A percentile compares a stretch with the other conserved stretches of the same genome.
These are phyloP conservation scores for Lodderomyces orthopsilosis DNA, from an alignment of 1,139 yeast species.

Conservation along the genomic window DNA sequence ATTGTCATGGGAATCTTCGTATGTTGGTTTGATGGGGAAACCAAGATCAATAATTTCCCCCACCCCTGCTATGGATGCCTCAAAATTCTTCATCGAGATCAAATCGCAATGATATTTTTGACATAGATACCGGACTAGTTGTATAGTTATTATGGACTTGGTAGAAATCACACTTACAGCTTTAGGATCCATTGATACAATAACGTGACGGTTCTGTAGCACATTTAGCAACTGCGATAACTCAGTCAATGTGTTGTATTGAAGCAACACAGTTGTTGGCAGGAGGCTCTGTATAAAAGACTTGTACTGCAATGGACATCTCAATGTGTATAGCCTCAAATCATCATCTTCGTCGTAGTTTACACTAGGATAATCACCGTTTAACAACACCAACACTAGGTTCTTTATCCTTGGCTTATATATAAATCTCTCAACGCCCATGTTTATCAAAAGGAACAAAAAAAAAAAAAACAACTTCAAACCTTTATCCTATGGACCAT, in stretches of 20 bases:
- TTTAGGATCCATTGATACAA: conserved; percentile 19
- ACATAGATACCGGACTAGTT: conserved; percentile 49
- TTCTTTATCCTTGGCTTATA: neutral
- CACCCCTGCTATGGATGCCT: too few species aligned
- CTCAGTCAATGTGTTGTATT: conserved; percentile 2
- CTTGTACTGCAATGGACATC: neutral
- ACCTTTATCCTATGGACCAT: neutral
- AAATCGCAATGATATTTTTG: conserved; percentile 34
- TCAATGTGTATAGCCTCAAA: neutral
- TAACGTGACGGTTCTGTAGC: conserved; percentile 6
- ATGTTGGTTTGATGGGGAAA: conserved; percentile 12
- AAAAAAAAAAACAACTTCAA: neutral
- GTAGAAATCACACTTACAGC: conserved; percentile 15
- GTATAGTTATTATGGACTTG: conserved; percentile 41
- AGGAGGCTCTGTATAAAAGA: conserved; percentile 15
- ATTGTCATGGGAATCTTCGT: conserved; percentile 4
- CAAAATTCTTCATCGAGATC: conserved; percentile 7
- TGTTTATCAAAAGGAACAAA: neutral
- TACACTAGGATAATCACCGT: neutral
- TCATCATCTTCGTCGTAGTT: conserved; percentile 3
- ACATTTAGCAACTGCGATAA: neutral
- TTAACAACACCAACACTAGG: neutral
- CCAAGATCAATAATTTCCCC: neutral
- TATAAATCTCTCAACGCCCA: conserved; percentile 3
- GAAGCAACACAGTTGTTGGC: neutral